Evolutionary conservation across 164 flowering plant genomes (phyloP).

Genomic region (Dillenia turbinata): DNA sequence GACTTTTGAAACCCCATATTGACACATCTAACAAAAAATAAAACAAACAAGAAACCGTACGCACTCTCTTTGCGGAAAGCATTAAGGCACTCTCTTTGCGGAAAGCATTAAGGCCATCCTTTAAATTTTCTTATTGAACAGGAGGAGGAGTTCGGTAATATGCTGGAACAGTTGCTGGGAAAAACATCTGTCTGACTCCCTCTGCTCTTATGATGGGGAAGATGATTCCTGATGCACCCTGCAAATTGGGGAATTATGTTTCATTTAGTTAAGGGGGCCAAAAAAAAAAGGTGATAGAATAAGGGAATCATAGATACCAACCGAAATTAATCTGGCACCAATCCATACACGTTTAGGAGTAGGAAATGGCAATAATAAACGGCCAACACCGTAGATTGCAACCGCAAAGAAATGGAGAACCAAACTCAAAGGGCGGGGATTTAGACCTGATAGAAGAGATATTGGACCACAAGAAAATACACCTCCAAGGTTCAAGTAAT

Average conservation of each 20-base stretch:
- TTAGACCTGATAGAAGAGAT: slow-evolving; percentile 82
- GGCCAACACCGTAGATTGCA: slow-evolving; percentile 84
- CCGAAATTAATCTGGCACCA: slow-evolving; percentile 78
- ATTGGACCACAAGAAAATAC: slow-evolving; percentile 66
- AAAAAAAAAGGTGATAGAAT: background rate
- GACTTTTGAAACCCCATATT: too few relatives aligned
- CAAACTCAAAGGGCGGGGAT: slow-evolving; percentile 85
- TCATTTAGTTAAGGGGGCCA: background rate
- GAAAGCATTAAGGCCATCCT: background rate
- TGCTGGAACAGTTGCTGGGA: slow-evolving; percentile 62
- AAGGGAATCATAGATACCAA: slow-evolving; percentile 16
- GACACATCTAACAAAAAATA: too few relatives aligned
- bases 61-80: too few relatives aligned
- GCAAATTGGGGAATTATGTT: background rate
- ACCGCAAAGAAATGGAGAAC: slow-evolving; percentile 95
- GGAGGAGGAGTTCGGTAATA: slow-evolving; percentile 58
- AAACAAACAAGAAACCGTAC: too few relatives aligned
- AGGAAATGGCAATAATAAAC: slow-evolving; percentile 79
- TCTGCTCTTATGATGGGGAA: slow-evolving; percentile 66
- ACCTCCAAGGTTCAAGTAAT: slow-evolving; percentile 80
- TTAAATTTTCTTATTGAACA: background rate
- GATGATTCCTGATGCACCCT: slow-evolving; percentile 70
- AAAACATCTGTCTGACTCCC: slow-evolving; percentile 67
- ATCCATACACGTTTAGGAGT: slow-evolving; percentile 79
- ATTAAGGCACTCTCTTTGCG: too few relatives aligned